Percentiles rank a stretch among this genome's conserved stretches.
phyloP scores from a whole-genome alignment of 345 rosid species.

The Leavenworthia alabamica region DNA sequence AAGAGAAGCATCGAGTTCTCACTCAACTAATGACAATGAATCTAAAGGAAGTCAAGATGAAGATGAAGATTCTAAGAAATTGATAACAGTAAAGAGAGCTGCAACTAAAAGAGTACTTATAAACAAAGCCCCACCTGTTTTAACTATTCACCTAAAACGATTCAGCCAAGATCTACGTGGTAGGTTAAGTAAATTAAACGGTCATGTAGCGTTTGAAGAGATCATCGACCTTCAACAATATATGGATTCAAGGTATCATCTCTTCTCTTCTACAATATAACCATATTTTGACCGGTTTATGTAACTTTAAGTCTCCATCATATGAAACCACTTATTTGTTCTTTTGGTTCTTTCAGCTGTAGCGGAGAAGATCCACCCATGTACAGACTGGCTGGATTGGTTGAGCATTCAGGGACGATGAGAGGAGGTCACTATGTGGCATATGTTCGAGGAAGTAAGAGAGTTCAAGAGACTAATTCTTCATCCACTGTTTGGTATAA shows the following conservation, averaged over 20 bases:
- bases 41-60: constrained; percentile 35
- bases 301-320: background rate
- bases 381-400: constrained; percentile 67
- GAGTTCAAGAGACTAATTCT: constrained; percentile 29
- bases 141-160: constrained; percentile 88
- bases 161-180: constrained; percentile 95
- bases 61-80: constrained; percentile 37
- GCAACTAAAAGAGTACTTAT: constrained; percentile 81
- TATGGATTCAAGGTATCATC: constrained; percentile 68
- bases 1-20: constrained; percentile 27
- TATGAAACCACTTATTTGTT: background rate
- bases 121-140: constrained; percentile 67
- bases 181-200: constrained; percentile 82
- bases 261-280: background rate
- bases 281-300: background rate
- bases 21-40: constrained; percentile 34
- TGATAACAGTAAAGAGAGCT: constrained; percentile 69
- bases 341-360: constrained; percentile 35
- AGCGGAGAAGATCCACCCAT: constrained; percentile 28
- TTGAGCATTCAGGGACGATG: constrained; percentile 91
- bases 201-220: constrained; percentile 76
- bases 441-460: constrained; percentile 54
- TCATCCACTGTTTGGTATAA: constrained; percentile 52
- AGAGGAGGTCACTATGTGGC: constrained; percentile 95
- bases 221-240: constrained; percentile 62